Conservation (phyloP, 2,329 filamentous ascomycete genomes). For the Diplodia sapinea region DNA sequence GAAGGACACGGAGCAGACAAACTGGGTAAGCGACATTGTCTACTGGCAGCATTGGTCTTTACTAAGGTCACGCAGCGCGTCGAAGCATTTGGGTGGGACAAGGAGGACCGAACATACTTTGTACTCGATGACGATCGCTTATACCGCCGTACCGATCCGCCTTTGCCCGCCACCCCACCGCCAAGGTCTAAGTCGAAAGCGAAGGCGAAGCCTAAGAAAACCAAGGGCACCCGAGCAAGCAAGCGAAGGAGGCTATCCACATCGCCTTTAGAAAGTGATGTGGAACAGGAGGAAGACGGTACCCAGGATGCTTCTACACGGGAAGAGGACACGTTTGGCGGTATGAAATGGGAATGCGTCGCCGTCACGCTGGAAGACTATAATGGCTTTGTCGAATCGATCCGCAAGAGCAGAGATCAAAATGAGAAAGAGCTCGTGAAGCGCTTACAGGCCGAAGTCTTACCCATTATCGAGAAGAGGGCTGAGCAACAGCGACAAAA, state of each 20-base stretch:
- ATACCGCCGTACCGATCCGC: conserved; percentile 83
- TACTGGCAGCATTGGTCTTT: background rate
- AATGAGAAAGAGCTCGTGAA: conserved; percentile 82
- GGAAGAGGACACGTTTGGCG: conserved; percentile 70
- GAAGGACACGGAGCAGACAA: conserved; percentile 78
- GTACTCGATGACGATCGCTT: conserved; percentile 93
- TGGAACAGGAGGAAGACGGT: conserved; percentile 45
- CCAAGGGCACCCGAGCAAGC: conserved; percentile 65
- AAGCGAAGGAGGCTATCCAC: conserved; percentile 72
- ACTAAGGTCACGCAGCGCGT: conserved; percentile 58
- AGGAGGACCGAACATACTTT: conserved; percentile 83
- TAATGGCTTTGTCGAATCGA: conserved; percentile 69
- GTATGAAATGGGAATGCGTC: conserved; percentile 88
- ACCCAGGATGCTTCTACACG: conserved; percentile 42
- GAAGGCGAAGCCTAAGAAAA: conserved; percentile 67
- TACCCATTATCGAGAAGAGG: conserved; percentile 83
- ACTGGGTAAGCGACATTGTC: conserved; percentile 70
- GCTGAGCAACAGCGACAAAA: conserved; percentile 73
- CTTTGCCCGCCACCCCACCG: conserved; percentile 61
- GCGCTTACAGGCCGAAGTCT: conserved; percentile 74
- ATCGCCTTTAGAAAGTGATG: conserved; percentile 48
- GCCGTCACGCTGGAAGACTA: conserved; percentile 83
- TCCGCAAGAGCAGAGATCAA: conserved; percentile 77
- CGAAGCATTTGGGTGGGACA: conserved; percentile 87
- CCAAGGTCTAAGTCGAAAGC: conserved; percentile 65